Base-by-base conservation (phyloP, 2,329 filamentous ascomycete genomes). In the Calonectria pauciramosa region DNA sequence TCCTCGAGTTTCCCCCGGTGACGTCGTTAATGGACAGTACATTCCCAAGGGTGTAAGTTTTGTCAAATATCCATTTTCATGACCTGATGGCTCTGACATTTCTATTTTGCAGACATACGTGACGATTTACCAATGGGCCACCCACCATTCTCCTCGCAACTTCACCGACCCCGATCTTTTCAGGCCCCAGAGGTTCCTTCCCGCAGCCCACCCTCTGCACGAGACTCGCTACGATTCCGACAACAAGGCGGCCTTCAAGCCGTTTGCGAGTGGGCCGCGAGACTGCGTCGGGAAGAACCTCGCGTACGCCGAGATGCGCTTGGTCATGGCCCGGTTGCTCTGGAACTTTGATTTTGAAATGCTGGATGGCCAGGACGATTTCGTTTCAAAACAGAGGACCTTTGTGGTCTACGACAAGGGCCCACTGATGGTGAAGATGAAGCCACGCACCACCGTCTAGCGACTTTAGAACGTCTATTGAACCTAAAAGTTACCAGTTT, bases 301-400 rank as follows among this genome's bases (percentile, higher is more conserved):
- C 7, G 56, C 56, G 14, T 63, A 63, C 16, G 56, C 56, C 18
- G 56, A 63, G 56, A 41, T 63, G 56, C 56, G 56, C 14, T 7
- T 63, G 36, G 56, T 63, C 7, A 16, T 36, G 23, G 34, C 56
- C 14, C 56, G 56, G 10, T 11, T 63, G 14, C 36, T 63, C 4
- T 63, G 56, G 56, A 63, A 63, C 20, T 63, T 63, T 28, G 56
- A 63, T 18, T 14, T 63, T 28, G 56, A 63, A 30, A 28, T 63
- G 0, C 36, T 41, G 3, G 4, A 26, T 3, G 56, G 56, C 0
- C 56, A 63, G 16, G 14, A 41, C 3, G 34, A 63, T 30, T 63
- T 36, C 14, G 11, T 63, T 20, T 7, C 34, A 1, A 18, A 41
- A 10, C 56, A 63, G 16, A 63, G 14, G 4, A 38, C 38, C 23